A percentile compares a stretch with the other conserved stretches of the same genome.
These are phyloP conservation scores for Arthonia radiata DNA, from an alignment of 495 filamentous ascomycete genomes.

Conservation along the genomic window DNA sequence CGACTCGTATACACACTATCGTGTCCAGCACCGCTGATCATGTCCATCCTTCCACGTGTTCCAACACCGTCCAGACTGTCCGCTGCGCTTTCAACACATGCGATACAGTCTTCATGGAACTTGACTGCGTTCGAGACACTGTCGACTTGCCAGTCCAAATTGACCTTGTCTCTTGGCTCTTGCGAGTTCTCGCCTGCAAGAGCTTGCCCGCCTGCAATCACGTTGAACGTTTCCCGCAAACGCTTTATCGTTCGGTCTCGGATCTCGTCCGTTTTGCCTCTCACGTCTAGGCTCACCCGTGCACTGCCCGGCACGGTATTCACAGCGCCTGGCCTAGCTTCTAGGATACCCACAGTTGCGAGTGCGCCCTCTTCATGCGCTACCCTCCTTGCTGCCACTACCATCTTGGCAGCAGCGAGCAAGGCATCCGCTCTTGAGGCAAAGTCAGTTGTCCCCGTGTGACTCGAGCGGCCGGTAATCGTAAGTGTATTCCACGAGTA, in stretches of 20 bases:
- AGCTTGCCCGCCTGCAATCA: slow-evolving; percentile 29
- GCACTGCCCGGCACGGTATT: slow-evolving; percentile 55
- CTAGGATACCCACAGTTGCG: slow-evolving; percentile 49
- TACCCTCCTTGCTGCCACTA: slow-evolving; percentile 36
- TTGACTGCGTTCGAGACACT: slow-evolving; percentile 37
- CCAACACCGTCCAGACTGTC: slow-evolving; percentile 24
- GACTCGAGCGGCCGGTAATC: slow-evolving; percentile 39
- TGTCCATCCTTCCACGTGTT: slow-evolving; percentile 18
- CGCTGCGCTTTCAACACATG: slow-evolving; percentile 32
- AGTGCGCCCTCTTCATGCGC: slow-evolving; percentile 31
- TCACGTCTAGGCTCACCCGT: slow-evolving; percentile 46
- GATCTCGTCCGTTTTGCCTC: slow-evolving; percentile 30
- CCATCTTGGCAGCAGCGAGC: slow-evolving; percentile 41
- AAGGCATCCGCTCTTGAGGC: slow-evolving; percentile 33
- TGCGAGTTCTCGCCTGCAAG: slow-evolving; percentile 13
- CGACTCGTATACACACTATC: slow-evolving; percentile 38
- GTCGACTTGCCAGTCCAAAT: slow-evolving; percentile 32
- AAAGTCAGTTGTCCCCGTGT: slow-evolving; percentile 56
- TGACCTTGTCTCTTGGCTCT: slow-evolving; percentile 11
- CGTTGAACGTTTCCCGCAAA: slow-evolving; percentile 27
- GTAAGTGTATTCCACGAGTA: slow-evolving; percentile 49
- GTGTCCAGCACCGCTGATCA: slow-evolving; percentile 32
- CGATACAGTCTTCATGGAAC: slow-evolving; percentile 47
- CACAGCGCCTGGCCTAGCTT: slow-evolving; percentile 36
- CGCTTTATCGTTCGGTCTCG: slow-evolving; percentile 30